Evolutionary conservation across 257 asterid species (phyloP), one percentile per base, ranked within the genome.

Genomic region (Solanum corneliomulleri): DNA sequence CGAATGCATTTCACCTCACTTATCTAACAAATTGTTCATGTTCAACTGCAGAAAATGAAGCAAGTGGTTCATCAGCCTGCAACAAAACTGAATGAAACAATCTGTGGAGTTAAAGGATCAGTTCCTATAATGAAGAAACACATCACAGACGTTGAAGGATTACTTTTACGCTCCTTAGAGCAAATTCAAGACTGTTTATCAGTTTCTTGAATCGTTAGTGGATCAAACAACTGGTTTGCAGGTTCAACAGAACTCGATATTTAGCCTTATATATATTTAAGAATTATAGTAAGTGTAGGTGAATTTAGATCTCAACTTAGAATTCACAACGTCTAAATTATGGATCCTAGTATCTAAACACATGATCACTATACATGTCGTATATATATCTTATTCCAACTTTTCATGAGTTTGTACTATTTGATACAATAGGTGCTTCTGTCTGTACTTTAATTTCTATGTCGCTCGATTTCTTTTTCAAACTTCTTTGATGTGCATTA

Each of bases 101-200:
- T 92, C 5, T 83, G 92, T 71, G 92, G 91, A 11, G 90, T 81
- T 15, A 88, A 91, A 70, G 94, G 93, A 76, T 12, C 58, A 74
- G 89, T 84, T 33, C 90, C 94, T 2, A 42, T 90, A 6, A 87
- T 77, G 87, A 88, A 96, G 87, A 88, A 96, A 42, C 95, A 83
- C 3, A 91, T 94, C 83, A 93, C 95, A 21, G 84, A 78, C 27
- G 56, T 91, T 83, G 98, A 81, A 94, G 44, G 98, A 94, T 62
- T 90, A 89, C 82, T 92, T 87, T 62, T 94, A 93, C 77, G 92
- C 85, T 52, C 85, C 85, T n/a, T 82, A 42, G 87, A 71, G 45
- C 45, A 56, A 2, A 82, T 86, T 74, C 56, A 86, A 60, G 84
- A 42, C 33, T 86, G 56, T 62, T 35, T 77, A 58, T 64, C 60